These are phyloP conservation scores for Primulina tabacum DNA, from an alignment of 257 asterid species.

Conservation along the genomic window DNA sequence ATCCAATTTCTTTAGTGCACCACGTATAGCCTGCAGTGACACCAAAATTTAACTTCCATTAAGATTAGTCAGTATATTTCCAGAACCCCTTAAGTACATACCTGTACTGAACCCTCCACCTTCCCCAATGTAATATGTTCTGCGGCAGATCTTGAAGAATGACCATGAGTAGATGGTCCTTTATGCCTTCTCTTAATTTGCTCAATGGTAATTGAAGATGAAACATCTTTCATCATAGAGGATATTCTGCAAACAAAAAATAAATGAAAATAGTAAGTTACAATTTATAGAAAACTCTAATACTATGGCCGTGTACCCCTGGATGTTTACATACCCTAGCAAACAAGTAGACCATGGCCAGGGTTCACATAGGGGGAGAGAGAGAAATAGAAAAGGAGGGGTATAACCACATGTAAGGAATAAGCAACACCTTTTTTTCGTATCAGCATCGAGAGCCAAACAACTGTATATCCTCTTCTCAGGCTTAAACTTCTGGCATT, in stretches of 20 bases:
- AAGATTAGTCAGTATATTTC: not conserved
- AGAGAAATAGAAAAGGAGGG: not conserved
- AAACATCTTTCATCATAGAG: conserved; percentile 48
- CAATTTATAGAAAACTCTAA: conserved; percentile 10
- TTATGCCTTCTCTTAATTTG: conserved; percentile 35
- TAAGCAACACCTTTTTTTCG: conserved; percentile 54
- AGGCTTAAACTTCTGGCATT: conserved; percentile 34
- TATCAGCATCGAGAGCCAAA: conserved; percentile 47
- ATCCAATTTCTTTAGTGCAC: conserved; percentile 61
- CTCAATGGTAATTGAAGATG: conserved; percentile 54
- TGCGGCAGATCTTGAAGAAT: conserved; percentile 32
- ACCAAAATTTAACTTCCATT: conserved; percentile 13
- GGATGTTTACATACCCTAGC: not conserved
- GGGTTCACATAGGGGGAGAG: not conserved
- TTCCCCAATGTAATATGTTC: conserved; percentile 73
- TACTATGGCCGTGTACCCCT: not conserved
- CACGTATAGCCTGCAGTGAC: conserved; percentile 60
- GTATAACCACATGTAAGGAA: conserved; percentile 3
- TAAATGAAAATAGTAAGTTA: not conserved
- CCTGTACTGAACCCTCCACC: conserved; percentile 78
- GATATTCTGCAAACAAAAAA: conserved; percentile 46
- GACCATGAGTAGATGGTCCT: conserved; percentile 49
- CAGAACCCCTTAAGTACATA: conserved; percentile 27
- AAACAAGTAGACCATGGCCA: not conserved
- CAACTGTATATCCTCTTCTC: conserved; percentile 32